These are phyloP conservation scores for Gaeumannomyces tritici DNA, from an alignment of 2,329 filamentous ascomycete genomes.

Conservation along the genomic window DNA sequence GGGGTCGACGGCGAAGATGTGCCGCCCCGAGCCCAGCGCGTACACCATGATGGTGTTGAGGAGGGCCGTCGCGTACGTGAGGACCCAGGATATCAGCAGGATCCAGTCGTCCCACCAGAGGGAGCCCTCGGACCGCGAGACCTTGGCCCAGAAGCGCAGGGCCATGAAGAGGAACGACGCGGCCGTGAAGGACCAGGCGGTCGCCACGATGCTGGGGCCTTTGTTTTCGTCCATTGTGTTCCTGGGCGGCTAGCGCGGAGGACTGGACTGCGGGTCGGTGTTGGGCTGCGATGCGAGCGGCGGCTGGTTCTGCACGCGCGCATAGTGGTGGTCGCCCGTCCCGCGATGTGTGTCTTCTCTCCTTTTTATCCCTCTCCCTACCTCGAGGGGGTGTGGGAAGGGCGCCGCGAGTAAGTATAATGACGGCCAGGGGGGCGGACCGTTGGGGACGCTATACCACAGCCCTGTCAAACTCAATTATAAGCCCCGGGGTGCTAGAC, in stretches of 20 bases:
- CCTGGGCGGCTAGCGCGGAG: neutral
- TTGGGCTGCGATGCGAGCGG: neutral
- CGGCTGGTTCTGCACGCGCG: neutral
- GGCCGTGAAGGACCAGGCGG: neutral
- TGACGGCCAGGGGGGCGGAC: no score
- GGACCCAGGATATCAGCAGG: constrained; percentile 14
- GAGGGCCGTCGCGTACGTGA: constrained; percentile 2
- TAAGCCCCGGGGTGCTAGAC: no score
- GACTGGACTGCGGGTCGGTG: neutral
- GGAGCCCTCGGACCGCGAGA: constrained; percentile 4
- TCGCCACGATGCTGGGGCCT: neutral
- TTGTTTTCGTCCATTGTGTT: constrained; percentile 1
- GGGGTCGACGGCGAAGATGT: constrained; percentile 5
- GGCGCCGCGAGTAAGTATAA: neutral
- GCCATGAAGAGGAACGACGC: neutral
- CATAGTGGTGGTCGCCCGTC: neutral
- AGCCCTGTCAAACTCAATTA: neutral
- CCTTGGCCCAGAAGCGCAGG: constrained; percentile 4
- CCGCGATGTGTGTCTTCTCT: neutral
- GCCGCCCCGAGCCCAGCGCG: constrained; percentile 4
- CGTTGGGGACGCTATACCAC: neutral
- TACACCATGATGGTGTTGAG: constrained; percentile 3
- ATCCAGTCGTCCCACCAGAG: constrained; percentile 16
- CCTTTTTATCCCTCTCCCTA: neutral
- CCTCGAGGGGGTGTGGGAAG: neutral